Evolutionary conservation across 257 asterid genomes (phyloP), one percentile per base, ranked within the genome.

Genomic region (Primulina eburnea): DNA sequence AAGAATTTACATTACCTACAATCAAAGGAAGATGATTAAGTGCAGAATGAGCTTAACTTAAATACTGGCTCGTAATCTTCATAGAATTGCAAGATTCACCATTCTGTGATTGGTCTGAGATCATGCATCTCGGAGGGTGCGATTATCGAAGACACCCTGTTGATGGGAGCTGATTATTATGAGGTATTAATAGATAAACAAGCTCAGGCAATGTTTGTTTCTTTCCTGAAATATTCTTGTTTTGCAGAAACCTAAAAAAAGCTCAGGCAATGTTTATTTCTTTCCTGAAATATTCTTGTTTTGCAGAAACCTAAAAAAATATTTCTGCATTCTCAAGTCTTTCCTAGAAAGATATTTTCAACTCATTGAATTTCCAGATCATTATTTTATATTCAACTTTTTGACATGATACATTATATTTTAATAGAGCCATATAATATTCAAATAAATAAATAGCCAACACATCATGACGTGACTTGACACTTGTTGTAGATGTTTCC

Each of bases 101-200:
- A 87, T 67, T 87, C 93, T 26, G 93, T 85, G 33, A 82, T 87
- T 32, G 93, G 93, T 28, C 80, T 87, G 37, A 75, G 93, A 37
- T 87, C 93, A 1, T 87, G 90, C 84, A 87, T 85, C 68, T 84
- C 90, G 2, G 90, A 87, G 71, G 93, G 93, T 72, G 93, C 93
- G 33, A 71, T 87, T 64, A 84, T 87, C 14, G 93, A 87, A 72
- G 93, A 87, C 72, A 72, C 90, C 8, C 76, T 87, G 66, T 20
- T 87, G 74, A 87, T 87, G 93, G 93, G 93, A 75, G 93, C 93
- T 33, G 93, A 87, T 75, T 87, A 87, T 78, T 87, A 87, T 43
- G 93, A 87, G 90, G 93, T 87, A 78, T 14, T 50, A 1, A 5
- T 50, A 14, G 20, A 50, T 4, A 50, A 17, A 50, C 57, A 6